Evolutionary conservation across 805 yeast genomes (phyloP).

Genomic region (Dipodascopsis tothii): DNA sequence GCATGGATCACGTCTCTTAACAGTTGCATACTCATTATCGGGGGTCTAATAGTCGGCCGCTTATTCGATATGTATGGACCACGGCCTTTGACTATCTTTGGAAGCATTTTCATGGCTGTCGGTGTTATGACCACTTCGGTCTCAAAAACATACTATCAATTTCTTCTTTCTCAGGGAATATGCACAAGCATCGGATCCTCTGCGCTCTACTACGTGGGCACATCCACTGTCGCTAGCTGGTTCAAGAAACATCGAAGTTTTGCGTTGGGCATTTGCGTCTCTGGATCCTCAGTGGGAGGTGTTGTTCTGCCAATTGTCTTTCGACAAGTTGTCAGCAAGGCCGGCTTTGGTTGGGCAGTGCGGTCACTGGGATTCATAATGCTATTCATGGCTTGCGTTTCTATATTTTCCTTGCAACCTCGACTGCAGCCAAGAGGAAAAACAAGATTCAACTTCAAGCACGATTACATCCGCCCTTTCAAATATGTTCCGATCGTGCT

Average conservation of each 20-base stretch:
- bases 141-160: conserved; percentile 41
- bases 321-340: conserved; percentile 34
- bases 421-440: conserved; percentile 22
- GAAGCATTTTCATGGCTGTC: conserved; percentile 22
- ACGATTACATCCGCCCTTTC: conserved; percentile 24
- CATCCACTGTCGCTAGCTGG: conserved; percentile 42
- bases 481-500: conserved; percentile 24
- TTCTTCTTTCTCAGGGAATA: conserved; percentile 45
- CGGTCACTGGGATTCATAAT: conserved; percentile 43
- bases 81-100: conserved; percentile 21
- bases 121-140: conserved; percentile 31
- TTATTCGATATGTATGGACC: conserved; percentile 28
- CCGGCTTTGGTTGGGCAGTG: conserved; percentile 51
- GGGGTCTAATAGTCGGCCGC: conserved; percentile 27
- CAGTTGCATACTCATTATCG: conserved; percentile 25
- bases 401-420: conserved; percentile 25
- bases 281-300: conserved; percentile 50
- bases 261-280: conserved; percentile 41
- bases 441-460: conserved; percentile 8
- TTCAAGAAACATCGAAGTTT: conserved; percentile 39
- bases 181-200: conserved; percentile 42
- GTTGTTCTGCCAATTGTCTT: conserved; percentile 43
- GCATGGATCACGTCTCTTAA: conserved; percentile 32
- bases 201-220: conserved; percentile 38
- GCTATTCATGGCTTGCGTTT: conserved; percentile 26